Evolutionary conservation across 192 early-diverging fungal species (phyloP).

Genomic region (Mortierella claussenii): DNA sequence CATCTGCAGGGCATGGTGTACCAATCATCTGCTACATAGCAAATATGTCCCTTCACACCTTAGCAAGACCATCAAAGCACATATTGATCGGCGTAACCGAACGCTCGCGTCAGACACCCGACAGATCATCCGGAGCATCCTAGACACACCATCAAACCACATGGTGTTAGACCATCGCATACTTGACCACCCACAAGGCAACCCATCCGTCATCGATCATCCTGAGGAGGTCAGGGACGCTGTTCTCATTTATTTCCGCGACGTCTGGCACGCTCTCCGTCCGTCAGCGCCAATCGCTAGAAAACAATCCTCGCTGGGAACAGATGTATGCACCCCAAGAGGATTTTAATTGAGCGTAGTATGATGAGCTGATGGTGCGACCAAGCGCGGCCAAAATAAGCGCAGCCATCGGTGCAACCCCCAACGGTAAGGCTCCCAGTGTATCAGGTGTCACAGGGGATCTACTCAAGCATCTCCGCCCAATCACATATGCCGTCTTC

Average conservation of each 20-base stretch:
- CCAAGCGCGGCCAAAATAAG: neutral
- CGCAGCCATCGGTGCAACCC: neutral
- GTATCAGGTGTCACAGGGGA: slow-evolving; percentile 7
- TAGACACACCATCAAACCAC: neutral
- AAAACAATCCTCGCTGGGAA: slow-evolving; percentile 3
- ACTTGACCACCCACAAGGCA: neutral
- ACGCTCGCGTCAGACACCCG: neutral
- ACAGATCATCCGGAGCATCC: neutral
- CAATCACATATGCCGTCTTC: neutral
- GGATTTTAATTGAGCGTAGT: neutral
- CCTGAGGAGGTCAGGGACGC: neutral
- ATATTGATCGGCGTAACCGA: neutral
- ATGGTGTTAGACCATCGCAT: neutral
- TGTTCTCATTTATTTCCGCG: too few species aligned
- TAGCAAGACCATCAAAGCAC: neutral
- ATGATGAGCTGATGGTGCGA: neutral
- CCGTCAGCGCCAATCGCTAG: too few species aligned
- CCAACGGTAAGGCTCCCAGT: neutral
- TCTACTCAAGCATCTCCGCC: neutral
- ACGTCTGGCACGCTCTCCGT: too few species aligned
- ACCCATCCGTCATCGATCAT: neutral
- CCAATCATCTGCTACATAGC: neutral
- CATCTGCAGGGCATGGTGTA: neutral
- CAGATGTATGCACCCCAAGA: neutral
- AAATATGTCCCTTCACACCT: neutral